Evolutionary conservation across 1,284 basidiomycete genomes (phyloP).

Genomic region (Porogramme epimiltina): DNA sequence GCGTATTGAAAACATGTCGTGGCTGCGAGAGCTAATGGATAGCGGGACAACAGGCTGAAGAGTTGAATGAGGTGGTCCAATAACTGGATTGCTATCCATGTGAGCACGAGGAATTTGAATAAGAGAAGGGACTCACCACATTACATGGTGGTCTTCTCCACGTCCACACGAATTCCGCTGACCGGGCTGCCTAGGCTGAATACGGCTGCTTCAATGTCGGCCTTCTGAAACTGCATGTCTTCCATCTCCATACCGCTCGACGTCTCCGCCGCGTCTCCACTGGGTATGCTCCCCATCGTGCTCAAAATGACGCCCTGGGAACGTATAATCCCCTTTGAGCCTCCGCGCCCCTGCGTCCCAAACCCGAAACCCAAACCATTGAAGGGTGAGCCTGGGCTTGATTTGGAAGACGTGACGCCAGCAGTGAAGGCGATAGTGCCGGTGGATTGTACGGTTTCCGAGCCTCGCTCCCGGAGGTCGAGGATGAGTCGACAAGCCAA

Average conservation of each 20-base stretch:
- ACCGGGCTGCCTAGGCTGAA: conserved; percentile 37
- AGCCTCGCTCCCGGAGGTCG: conserved; percentile 74
- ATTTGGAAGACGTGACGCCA: conserved; percentile 32
- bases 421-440: conserved; percentile 37
- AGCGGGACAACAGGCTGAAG: too few species aligned
- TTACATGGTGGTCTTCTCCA: conserved; percentile 63
- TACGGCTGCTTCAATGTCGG: conserved; percentile 30
- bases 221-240: conserved; percentile 52
- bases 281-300: conserved; percentile 64
- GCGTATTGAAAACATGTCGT: too few species aligned
- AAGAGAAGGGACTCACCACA: conserved; percentile 10
- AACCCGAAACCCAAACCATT: conserved; percentile 34
- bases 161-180: conserved; percentile 63
- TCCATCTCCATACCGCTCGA: conserved; percentile 50
- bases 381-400: conserved; percentile 33
- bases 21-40: too few species aligned
- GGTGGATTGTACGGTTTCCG: conserved; percentile 69
- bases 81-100: too few species aligned
- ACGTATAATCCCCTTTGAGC: conserved; percentile 30
- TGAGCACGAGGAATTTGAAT: too few species aligned
- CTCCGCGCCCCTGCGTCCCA: conserved; percentile 36
- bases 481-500: conserved; percentile 78
- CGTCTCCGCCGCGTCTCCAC: conserved; percentile 29
- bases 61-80: too few species aligned
- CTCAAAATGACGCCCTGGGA: conserved; percentile 62